Evolutionary conservation across 306 rosid species (phyloP), one percentile per base, ranked within the genome.

Genomic region (Aeschynomene evenia): DNA sequence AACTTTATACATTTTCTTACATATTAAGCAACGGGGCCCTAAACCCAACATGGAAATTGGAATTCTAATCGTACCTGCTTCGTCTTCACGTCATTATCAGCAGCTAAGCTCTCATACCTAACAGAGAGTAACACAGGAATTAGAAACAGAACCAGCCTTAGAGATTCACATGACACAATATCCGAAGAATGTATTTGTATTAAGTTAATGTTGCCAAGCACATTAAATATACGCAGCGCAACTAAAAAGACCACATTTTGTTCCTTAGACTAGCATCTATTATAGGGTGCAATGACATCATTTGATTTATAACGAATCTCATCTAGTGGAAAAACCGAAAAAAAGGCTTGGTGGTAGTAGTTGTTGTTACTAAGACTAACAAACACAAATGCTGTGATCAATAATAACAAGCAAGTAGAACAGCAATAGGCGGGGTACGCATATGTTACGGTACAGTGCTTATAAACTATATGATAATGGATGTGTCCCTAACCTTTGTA

Each of bases 101-200:
- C 85, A 23, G 85, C 85, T 24, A 82, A 43, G 77, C 81, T 77
- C 85, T 86, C 93, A 33, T 70, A 67, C 87, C 99, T 95, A 70
- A 52, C 70, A 79, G 31, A 71, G 22, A 52, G 71, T 22, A 23
- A 74, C 34, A 39, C 23, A 63, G 72, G 71, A 72, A 68, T 79
- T 63, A 81, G 81, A 78, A 57, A 52, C 60, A 66, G 52, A 77
- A 68, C 3, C 37, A 57, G 36, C 64, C 5, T 3, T 1, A 29
- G 52, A 63, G 22, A 2, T 53, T 43, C 16, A 12, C 23, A 2
- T 0, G 18, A 6, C 5, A 7, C 16, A 22, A 54, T 18, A 14
- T 2, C 23, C 12, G 1, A 54, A 57, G 18, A 19, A 69, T 13
- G 43, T 1, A 34, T 7, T 40, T 21, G 18, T 4, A 23, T 39